Conservation (phyloP, 1,284 basidiomycete species). For the Melanopsichium pennsylvanicum region DNA sequence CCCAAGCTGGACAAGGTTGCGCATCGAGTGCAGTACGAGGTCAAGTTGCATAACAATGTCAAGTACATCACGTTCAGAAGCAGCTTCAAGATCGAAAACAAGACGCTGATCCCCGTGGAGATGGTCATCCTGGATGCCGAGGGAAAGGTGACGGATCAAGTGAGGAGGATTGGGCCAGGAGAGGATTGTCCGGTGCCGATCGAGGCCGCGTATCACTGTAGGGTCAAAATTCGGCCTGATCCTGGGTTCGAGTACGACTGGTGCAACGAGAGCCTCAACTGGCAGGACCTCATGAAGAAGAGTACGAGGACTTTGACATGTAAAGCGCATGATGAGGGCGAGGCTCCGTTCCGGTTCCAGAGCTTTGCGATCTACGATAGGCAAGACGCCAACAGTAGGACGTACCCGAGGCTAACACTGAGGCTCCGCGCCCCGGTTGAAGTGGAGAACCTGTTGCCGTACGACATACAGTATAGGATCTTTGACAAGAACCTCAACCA, state of each 20-base stretch:
- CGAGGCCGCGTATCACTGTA: slow-evolving; percentile 83
- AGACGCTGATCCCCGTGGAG: slow-evolving; percentile 91
- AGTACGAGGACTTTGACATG: slow-evolving; percentile 85
- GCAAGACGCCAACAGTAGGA: slow-evolving; percentile 70
- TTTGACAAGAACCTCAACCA: slow-evolving; percentile 95
- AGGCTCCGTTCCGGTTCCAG: slow-evolving; percentile 95
- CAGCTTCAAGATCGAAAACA: slow-evolving; percentile 90
- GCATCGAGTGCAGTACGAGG: slow-evolving; percentile 87
- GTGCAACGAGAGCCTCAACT: slow-evolving; percentile 82
- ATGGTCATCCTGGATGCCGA: slow-evolving; percentile 85
- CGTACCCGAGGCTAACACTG: slow-evolving; percentile 83
- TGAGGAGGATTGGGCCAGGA: slow-evolving; percentile 91
- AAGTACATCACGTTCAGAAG: slow-evolving; percentile 95
- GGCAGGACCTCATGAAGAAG: slow-evolving; percentile 83
- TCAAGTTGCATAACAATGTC: slow-evolving; percentile 89
- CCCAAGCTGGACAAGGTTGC: slow-evolving; percentile 80
- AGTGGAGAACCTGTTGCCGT: slow-evolving; percentile 94
- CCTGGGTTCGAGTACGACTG: slow-evolving; percentile 95
- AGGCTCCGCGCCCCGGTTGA: slow-evolving; percentile 94
- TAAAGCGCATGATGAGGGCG: slow-evolving; percentile 79
- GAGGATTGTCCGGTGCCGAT: slow-evolving; percentile 89
- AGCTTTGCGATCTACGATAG: slow-evolving; percentile 84
- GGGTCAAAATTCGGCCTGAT: slow-evolving; percentile 88
- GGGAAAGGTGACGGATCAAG: slow-evolving; percentile 80
- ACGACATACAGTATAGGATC: slow-evolving; percentile 90